These are phyloP conservation scores for Hyphodiscus hymeniophilus DNA, from an alignment of 495 filamentous ascomycete genomes.

Conservation along the genomic window DNA sequence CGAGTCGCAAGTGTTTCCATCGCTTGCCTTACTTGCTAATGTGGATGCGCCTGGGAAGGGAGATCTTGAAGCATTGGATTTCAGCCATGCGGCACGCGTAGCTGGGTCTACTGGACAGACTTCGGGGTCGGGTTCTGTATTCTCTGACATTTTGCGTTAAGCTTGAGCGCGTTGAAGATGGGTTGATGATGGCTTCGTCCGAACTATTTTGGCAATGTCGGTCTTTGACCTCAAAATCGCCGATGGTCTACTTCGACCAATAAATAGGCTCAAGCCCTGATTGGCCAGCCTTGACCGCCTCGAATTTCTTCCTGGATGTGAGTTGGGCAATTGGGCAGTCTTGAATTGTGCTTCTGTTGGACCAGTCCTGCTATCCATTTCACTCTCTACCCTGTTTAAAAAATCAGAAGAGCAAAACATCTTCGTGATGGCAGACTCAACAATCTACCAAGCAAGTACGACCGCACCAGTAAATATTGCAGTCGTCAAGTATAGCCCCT, in stretches of 20 bases:
- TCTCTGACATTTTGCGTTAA: conserved; percentile 16
- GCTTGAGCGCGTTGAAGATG: neutral
- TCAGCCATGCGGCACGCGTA: conserved; percentile 75
- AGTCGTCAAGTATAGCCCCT: conserved; percentile 76
- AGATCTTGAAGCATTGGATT: conserved; percentile 18
- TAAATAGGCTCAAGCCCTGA: conserved; percentile 9
- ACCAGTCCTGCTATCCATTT: neutral
- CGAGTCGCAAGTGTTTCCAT: conserved; percentile 20
- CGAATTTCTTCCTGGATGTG: neutral
- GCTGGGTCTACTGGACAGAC: conserved; percentile 84
- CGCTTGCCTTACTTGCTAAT: conserved; percentile 25
- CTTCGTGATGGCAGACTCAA: conserved; percentile 37
- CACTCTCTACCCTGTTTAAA: neutral
- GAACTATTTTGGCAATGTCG: conserved; percentile 1
- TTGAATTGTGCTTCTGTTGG: neutral
- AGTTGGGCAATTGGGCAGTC: neutral
- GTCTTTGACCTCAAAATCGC: neutral
- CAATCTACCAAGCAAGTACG: conserved; percentile 82
- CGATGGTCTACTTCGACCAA: no score
- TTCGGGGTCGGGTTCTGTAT: conserved; percentile 23
- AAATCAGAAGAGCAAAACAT: neutral
- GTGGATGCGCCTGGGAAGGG: conserved; percentile 12
- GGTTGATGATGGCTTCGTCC: conserved; percentile 2
- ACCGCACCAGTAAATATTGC: conserved; percentile 98
- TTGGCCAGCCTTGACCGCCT: conserved; percentile 22